A percentile compares a stretch with the other conserved stretches of the same genome.
These are phyloP conservation scores for Condylostoma magnum DNA, from an alignment of 169 alveolate genomes.

Conservation along the genomic window DNA sequence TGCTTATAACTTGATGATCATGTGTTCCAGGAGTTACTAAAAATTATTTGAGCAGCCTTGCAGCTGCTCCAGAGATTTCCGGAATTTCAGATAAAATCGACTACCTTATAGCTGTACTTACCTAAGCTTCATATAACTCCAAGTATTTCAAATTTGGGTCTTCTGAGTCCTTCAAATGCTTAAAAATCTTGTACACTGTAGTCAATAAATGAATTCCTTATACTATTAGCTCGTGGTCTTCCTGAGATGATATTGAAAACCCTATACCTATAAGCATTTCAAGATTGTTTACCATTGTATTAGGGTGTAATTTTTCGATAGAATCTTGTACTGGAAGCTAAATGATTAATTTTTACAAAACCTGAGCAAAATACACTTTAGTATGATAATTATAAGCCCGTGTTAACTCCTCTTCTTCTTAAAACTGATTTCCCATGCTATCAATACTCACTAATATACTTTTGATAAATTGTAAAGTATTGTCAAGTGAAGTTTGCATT, in stretches of 20 bases:
- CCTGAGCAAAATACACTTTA: no score
- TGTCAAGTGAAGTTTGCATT: no score
- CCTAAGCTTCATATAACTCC: slow-evolving; percentile 18
- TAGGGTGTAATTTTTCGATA: no score
- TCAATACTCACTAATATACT: no score
- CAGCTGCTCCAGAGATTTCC: not conserved
- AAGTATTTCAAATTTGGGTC: not conserved
- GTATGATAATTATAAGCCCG: no score
- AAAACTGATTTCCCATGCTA: no score
- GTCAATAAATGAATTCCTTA: not conserved
- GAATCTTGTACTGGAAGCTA: no score
- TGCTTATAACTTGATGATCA: not conserved
- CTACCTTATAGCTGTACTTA: slow-evolving; percentile 3
- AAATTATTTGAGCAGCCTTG: not conserved
- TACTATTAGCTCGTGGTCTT: not conserved
- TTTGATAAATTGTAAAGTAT: no score
- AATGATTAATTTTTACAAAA: no score
- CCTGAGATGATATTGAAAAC: not conserved
- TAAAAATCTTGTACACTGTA: not conserved
- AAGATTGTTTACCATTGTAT: no score
- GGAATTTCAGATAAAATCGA: not conserved
- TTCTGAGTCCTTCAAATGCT: not conserved
- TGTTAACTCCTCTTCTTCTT: no score
- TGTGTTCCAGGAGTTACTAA: slow-evolving; percentile 23
- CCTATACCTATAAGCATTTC: no score